Conservation (phyloP, 768 basidiomycete genomes). For the Mycena sanguinolenta region DNA sequence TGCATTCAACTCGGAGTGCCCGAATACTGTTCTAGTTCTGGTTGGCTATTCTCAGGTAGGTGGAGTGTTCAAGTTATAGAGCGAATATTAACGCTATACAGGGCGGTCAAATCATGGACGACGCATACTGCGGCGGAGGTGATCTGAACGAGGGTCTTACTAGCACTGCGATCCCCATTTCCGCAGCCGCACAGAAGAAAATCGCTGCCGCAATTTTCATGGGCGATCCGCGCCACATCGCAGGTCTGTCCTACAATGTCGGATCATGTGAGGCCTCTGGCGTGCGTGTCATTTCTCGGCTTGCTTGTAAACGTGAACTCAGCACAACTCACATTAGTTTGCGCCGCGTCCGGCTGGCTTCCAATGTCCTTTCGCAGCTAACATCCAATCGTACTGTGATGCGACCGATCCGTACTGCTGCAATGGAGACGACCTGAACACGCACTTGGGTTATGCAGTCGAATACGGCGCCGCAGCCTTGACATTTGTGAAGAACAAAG, state of each 20-base stretch:
- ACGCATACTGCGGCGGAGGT: conserved; percentile 51
- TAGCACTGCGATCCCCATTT: conserved; percentile 48
- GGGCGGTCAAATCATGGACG: conserved; percentile 52
- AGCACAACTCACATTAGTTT: conserved; percentile 36
- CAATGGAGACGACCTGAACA: conserved; percentile 46
- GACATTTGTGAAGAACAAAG: conserved; percentile 46
- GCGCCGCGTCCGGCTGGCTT: conserved; percentile 51
- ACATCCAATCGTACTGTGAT: conserved; percentile 51
- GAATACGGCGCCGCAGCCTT: conserved; percentile 48
- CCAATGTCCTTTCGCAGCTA: conserved; percentile 45
- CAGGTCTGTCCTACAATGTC: conserved; percentile 49
- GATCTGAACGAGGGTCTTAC: conserved; percentile 48
- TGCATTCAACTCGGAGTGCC: conserved; percentile 48
- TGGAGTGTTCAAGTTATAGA: background rate
- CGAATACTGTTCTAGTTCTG: conserved; percentile 47
- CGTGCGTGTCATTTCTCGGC: conserved; percentile 37
- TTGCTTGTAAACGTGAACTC: background rate
- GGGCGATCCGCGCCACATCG: conserved; percentile 50
- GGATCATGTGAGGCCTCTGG: conserved; percentile 48
- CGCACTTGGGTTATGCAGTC: conserved; percentile 48
- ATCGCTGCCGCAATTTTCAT: conserved; percentile 52
- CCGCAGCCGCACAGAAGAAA: conserved; percentile 44
- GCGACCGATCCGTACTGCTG: conserved; percentile 51
- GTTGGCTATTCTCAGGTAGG: conserved; percentile 51
- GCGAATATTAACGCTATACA: conserved; percentile 6